Evolutionary conservation across 2,329 filamentous ascomycete species (phyloP), one percentile per base, ranked within the genome.

Genomic region (Thelonectria discophora): DNA sequence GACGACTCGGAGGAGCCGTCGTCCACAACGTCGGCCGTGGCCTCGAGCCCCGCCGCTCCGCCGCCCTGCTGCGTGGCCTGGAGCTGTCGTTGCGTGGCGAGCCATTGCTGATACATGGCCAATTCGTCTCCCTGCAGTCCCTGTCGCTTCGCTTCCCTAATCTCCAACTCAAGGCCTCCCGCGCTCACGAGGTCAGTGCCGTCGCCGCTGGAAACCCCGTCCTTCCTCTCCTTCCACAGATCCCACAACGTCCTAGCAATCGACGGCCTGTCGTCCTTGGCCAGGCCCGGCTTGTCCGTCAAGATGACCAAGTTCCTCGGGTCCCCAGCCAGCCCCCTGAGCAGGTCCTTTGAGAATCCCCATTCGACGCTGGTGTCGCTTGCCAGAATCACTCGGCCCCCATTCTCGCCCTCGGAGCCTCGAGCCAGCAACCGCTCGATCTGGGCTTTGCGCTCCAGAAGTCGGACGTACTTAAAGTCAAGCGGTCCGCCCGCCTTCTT

Each of bases 361-460:
- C 95, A 99, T 70, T 97, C 93, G 18, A 98, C 79, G 30, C 92
- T 96, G 3, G 88, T 86, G 74, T 98, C 94, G 69, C 93, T 97
- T 3, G 95, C 94, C 58, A 99, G 82, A 53, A 99, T 95, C 15
- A 99, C 93, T 55, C 88, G 86, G 6, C 87, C 87, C 40, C 77
- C 72, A 5, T 81, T 70, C 62, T 79, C 73, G 45, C 77, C 81
- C 8, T 81, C 81, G 1, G 71, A 71, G 21, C 72, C 75, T 27
- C 77, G 83, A 70, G 72, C 88, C 68, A 83, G 79, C 60, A 95
- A 82, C 69, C 88, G 90, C 55, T 92, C 87, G 11, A 98, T 84
- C 75, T 94, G 92, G 7, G 89, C 88, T 74, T 88, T 92, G 52
- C 91, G 88, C 73, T 98, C 94, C 3, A 99, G 80, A 7, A 97